Conservation (phyloP, 2,329 filamentous ascomycete species). For the Knufia fluminis region DNA sequence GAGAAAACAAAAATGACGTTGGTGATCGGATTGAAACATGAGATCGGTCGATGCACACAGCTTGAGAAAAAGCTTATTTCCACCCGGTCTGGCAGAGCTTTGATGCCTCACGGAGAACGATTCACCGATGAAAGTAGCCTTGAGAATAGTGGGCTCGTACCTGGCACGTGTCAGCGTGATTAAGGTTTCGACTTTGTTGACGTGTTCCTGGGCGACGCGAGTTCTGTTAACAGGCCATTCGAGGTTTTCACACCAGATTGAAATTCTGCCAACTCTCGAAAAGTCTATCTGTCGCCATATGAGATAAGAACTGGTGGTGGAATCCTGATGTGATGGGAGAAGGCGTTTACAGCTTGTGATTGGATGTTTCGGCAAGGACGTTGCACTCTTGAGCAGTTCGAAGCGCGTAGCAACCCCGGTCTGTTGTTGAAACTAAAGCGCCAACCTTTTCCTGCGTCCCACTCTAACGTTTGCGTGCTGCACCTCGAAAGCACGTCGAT, state of each 20-base stretch:
- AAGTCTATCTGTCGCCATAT: neutral
- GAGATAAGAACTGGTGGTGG: neutral
- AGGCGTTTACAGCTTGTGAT: neutral
- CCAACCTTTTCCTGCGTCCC: neutral
- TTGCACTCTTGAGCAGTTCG: neutral
- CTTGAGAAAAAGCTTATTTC: no score
- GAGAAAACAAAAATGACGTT: neutral
- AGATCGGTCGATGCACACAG: no score
- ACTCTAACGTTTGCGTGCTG: neutral
- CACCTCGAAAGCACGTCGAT: neutral
- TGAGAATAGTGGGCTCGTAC: neutral
- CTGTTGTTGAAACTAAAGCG: neutral
- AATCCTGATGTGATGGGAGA: neutral
- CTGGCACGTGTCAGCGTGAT: slow-evolving; percentile 8
- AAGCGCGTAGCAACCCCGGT: neutral
- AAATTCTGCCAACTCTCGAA: neutral
- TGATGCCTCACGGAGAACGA: no score
- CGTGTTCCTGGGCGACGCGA: slow-evolving; percentile 1
- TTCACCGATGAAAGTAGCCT: neutral
- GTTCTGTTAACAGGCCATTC: neutral
- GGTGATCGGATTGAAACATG: no score
- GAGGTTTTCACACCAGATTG: neutral
- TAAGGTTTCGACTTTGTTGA: neutral
- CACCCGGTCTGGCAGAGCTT: no score
- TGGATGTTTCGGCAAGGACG: neutral